Base-by-base conservation (phyloP, 2,329 filamentous ascomycete species). In the Leptographium wingfieldii region DNA sequence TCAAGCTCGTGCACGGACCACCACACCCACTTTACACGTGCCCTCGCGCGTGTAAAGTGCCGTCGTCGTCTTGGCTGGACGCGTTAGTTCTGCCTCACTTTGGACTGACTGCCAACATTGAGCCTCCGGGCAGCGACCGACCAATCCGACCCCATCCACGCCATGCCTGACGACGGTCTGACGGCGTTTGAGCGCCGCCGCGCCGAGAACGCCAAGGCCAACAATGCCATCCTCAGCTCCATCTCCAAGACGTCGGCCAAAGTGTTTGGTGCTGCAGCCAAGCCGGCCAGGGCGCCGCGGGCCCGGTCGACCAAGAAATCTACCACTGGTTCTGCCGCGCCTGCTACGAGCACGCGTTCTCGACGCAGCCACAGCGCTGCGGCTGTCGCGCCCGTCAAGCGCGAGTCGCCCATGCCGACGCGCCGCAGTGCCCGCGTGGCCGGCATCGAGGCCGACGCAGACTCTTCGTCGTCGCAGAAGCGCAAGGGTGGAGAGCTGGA, bases 181-280 rank as follows among this genome's bases (percentile, higher is more conserved):
- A 95, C 88, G 72, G 89, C 90, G 48, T 96, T 95, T 72, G 92
- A 96, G 77, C 85, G 86, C 67, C 85, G 89, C 66, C 81, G 92
- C 0, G 81, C 90, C 19, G 90, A 91, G 62, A 96, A 96, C 65
- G 95, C 95, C 49, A 89, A 86, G 0, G 85, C 88, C 59, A 94
- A 95, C 66, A 87, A 92, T 71, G 89, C 86, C 0, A 69, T 96
- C 0, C 73, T 96, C 0, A 88, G 88, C 62, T 87, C 91, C 62
- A 81, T 95, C 1, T 86, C 87, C 2, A 82, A 83, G 2, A 81
- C 87, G 0, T 84, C 89, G 0, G 57, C 60, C 46, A 64, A 86
- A 25, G 61, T 65, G 1, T 66, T 66, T 60, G 63, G 59, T 2
- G 43, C 55, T 2, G 43, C 55, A 1, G 38, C 85, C 54, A 68